These are phyloP conservation scores for Capsicum rhomboideum DNA, from an alignment of 257 asterid genomes.

Conservation along the genomic window DNA sequence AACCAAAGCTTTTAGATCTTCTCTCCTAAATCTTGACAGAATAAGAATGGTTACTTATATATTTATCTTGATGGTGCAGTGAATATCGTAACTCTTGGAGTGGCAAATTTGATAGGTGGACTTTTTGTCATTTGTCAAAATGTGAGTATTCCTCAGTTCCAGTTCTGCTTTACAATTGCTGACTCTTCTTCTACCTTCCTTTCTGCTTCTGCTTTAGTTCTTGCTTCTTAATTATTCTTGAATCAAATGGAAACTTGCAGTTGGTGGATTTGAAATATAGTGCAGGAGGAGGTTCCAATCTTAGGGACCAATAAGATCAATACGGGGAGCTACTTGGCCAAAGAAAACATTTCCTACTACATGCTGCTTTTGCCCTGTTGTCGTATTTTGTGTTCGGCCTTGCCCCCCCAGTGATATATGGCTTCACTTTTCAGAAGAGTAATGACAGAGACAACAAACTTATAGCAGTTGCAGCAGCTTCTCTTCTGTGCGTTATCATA, in stretches of 20 bases:
- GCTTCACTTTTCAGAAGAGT: conserved; percentile 39
- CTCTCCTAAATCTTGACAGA: neutral
- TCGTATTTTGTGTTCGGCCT: conserved; percentile 54
- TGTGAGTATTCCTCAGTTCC: neutral
- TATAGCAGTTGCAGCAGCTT: conserved; percentile 30
- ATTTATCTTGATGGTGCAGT: conserved; percentile 24
- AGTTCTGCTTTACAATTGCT: neutral
- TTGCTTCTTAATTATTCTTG: neutral
- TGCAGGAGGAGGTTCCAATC: neutral
- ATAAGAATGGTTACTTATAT: neutral
- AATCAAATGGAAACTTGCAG: conserved; percentile 20
- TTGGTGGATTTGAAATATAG: conserved; percentile 37
- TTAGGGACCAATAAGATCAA: neutral
- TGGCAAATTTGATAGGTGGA: conserved; percentile 43
- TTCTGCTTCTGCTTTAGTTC: neutral
- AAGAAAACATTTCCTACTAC: conserved; percentile 36
- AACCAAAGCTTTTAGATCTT: neutral
- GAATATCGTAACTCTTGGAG: conserved; percentile 43
- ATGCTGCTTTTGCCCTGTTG: conserved; percentile 29
- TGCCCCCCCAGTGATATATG: conserved; percentile 36
- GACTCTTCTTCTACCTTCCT: neutral
- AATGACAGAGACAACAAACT: conserved; percentile 37
- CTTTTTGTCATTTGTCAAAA: neutral
- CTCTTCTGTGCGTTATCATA: conserved; percentile 24
- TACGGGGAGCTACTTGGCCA: conserved; percentile 39